These are phyloP conservation scores for Candida chilensis DNA, from an alignment of 805 yeast genomes.

Conservation along the genomic window DNA sequence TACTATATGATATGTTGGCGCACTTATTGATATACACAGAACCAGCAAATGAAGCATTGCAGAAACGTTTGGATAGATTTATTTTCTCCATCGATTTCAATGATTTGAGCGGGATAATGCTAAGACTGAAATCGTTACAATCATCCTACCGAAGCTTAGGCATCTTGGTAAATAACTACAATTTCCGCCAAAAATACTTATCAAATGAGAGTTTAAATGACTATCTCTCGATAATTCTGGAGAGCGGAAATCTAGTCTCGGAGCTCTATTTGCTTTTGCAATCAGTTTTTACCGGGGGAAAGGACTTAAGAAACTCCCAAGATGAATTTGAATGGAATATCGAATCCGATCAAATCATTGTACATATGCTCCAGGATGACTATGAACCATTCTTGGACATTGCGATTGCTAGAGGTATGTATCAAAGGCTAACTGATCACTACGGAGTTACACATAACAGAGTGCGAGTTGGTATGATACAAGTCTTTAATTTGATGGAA, in stretches of 20 bases:
- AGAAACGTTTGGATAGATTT: constrained; percentile 24
- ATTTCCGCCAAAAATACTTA: constrained; percentile 21
- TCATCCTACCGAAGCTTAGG: constrained; percentile 12
- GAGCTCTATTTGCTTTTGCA: constrained; percentile 37
- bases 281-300: constrained; percentile 27
- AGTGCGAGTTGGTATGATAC: constrained; percentile 50
- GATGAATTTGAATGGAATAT: constrained; percentile 36
- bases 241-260: too few species aligned
- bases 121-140: constrained; percentile 15
- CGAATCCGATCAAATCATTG: constrained; percentile 57
- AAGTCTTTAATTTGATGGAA: constrained; percentile 56
- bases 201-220: constrained; percentile 26
- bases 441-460: constrained; percentile 63
- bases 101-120: constrained; percentile 17
- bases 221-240: constrained; percentile 14
- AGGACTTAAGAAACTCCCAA: too few species aligned
- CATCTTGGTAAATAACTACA: constrained; percentile 18
- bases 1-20: constrained; percentile 52
- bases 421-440: constrained; percentile 49
- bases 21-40: constrained; percentile 38
- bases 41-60: constrained; percentile 22
- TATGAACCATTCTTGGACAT: constrained; percentile 63
- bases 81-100: constrained; percentile 30
- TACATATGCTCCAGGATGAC: constrained; percentile 57
- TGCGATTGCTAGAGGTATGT: constrained; percentile 51